Conservation (phyloP, 306 rosid species). For the Abrus pulchellus region DNA sequence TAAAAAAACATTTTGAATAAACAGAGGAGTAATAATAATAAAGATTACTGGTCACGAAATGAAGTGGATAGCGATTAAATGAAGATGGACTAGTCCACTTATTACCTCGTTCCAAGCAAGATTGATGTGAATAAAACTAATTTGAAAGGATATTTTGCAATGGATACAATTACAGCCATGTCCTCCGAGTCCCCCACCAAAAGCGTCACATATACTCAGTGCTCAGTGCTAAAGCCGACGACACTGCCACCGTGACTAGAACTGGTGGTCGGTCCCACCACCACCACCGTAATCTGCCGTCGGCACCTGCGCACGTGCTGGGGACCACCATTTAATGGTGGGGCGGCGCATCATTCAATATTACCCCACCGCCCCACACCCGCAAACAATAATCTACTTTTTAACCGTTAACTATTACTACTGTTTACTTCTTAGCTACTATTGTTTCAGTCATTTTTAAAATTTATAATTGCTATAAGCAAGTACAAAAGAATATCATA, state of each 20-base stretch:
- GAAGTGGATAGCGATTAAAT: too few relatives aligned
- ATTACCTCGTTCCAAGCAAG: not conserved
- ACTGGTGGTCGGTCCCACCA: slow-evolving; percentile 30
- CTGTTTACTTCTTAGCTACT: too few relatives aligned
- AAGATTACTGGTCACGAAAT: too few relatives aligned
- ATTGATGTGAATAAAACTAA: not conserved
- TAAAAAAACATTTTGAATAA: too few relatives aligned
- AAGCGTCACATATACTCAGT: not conserved
- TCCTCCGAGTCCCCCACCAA: not conserved
- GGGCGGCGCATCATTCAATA: slow-evolving; percentile 33
- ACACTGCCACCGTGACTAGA: not conserved
- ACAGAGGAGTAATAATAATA: too few relatives aligned
- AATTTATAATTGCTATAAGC: too few relatives aligned
- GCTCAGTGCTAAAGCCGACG: not conserved
- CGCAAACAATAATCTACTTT: too few relatives aligned
- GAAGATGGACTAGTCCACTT: not conserved
- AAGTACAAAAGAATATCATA: too few relatives aligned
- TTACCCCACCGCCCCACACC: not conserved
- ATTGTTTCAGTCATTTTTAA: too few relatives aligned
- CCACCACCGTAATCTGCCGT: slow-evolving; percentile 26
- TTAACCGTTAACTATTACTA: too few relatives aligned
- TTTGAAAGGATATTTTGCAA: too few relatives aligned
- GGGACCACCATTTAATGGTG: slow-evolving; percentile 43
- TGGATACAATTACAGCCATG: not conserved
- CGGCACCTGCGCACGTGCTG: slow-evolving; percentile 25